Base-by-base conservation (phyloP, 164 flowering plant genomes). In the Tetrastigma voinierianum region DNA sequence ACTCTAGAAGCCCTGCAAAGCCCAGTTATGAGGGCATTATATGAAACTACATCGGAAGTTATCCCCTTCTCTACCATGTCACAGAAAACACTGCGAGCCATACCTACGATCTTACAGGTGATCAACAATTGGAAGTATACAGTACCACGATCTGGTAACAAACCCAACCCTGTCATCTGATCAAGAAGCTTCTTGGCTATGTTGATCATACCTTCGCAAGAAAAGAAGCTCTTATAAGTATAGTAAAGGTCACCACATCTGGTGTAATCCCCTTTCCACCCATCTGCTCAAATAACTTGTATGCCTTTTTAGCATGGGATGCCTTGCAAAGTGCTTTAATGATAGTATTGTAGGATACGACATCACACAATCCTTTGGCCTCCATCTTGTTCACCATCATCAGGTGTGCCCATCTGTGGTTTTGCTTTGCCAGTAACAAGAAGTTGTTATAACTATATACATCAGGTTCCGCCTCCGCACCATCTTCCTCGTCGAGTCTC, bases 371-470 rank as follows among this genome's bases (percentile, higher is more conserved):
- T 2, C 90, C 93, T 72, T 81, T 84, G 15, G 60, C 59, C 67
- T 83, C 86, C 95, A 96, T 96, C 72, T 76, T 82, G 21, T 73
- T 78, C 63, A 76, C 77, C 81, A 95, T 74, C 62, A 96, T 61
- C 68, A 19, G 23, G 74, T 88, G 85, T 20, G 98, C 98, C 77
- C 82, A 58, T 90, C 77, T 83, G 61, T 90, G 77, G 19, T n/a
- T 88, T 87, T 51, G 91, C 90, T 64, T 82, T 82, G 76, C 98
- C 93, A 58, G 83, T 78, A 18, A 95, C 96, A n/a, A 96, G 77
- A 46, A 96, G 75, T 71, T 88, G 68, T 96, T 96, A 69, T 93
- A 96, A 74, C 95, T 93, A 70, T 85, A 93, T 23, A 48, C 73
- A 82, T 93, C 98, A 16, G 91, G 95, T 67, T 70, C 60, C 61